Evolutionary conservation across 73 alveolate species (phyloP), one percentile per base, ranked within the genome.

Genomic region (Paramecium pentaurelia): DNA sequence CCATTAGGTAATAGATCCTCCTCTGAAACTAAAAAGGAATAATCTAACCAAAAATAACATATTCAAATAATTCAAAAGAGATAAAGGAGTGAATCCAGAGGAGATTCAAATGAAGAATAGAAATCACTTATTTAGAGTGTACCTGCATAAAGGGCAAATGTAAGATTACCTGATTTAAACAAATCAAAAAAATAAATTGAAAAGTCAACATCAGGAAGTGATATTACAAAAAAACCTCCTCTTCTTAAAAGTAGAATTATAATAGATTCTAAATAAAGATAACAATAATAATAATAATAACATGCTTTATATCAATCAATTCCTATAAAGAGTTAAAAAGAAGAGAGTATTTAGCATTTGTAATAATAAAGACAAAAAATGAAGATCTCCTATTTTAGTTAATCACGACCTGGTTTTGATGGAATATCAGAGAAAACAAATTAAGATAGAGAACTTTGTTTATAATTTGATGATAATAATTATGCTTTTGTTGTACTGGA

Each of bases 401-500:
- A 18, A 77, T 38, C 40, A 34, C 40, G 71, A 14, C 59, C 89
- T 16, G 89, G 89, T 40, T 77, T 18, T 77, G 89, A 77, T 40
- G 89, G 89, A 14, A 9, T 77, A n/a, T 27, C 42, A 16, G 49
- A 77, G 42, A 40, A 77, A 77, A 32, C 28, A 5, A 77, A 77
- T 44, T 42, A 77, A 38, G 89, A 77, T 37, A 40, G 40, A 77
- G 89, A 34, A 20, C 42, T 77, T 6, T 38, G 40, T 20, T 40
- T 38, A 27, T 16, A 77, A 25, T 27, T 77, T 7, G 40, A 20
- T 27, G 64, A 77, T 16, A 22, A 37, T 44, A 22, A 77, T 2
- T 58, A 22, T 77, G 89, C 89, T 6, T 77, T 40, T 77, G 64
- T 37, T 40, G 89, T 77, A 9, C 9, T 77, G 64, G 89, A 77